Base-by-base conservation (phyloP, 345 rosid species). In the Rubroshorea leprosula region DNA sequence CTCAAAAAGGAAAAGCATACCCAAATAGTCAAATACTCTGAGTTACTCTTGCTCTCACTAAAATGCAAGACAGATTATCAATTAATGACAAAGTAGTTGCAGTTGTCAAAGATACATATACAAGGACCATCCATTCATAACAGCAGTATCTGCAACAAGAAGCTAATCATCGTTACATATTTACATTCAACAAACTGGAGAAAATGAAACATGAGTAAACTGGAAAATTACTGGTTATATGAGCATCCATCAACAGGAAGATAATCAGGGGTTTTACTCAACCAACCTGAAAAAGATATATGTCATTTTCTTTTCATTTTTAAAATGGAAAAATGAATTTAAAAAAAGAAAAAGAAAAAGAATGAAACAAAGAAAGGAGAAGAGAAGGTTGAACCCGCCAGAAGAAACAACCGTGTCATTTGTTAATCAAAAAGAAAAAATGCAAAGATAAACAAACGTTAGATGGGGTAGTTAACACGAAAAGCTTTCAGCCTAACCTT, bases 101-200 rank as follows among this genome's bases (percentile, higher is more conserved):
- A 70, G 57, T 72, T 57, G 65, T 66, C 75, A 68, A 64, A 65
- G 55, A 47, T 80, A 13, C 41, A 67, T 45, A 61, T 49, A 29
- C 45, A 7, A 50, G 23, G 53, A 43, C 55, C 60, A 58, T 58
- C 62, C 72, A 44, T 46, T 50, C 55, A 66, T 51, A 47, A 52
- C 51, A 71, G 61, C 38, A 70, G 31, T 20, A 65, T 68, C 72
- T 78, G 76, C 73, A 54, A 46, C 63, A 73, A 78, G 76, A 78
- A 69, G 76, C 69, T 48, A 77, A 78, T 71, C 61, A 72, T 72
- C 45, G n/a, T n/a, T n/a, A n/a, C n/a, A n/a, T n/a, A 31, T 51
- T 57, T 67, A 60, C n/a, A 75, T 68, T 81, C 72, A 82, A 78
- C 80, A 60, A 79, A 76, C 81, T 67, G 60, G 53, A 68, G 46